Base-by-base conservation (phyloP, 2,329 filamentous ascomycete species). In the Fusarium floridanum region DNA sequence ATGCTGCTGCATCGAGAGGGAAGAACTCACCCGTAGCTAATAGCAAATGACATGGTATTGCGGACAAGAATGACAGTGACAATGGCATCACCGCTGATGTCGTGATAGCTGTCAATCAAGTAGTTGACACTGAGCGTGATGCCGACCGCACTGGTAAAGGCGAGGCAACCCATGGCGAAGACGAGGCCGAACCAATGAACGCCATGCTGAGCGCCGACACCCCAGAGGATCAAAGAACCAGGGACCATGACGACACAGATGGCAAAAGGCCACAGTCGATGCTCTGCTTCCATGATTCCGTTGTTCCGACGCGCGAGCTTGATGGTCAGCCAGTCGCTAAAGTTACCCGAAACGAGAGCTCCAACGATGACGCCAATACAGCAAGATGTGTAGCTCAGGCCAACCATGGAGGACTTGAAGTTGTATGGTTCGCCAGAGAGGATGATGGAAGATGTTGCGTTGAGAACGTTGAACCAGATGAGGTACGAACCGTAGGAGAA, bases 401-500 rank as follows among this genome's bases (percentile, higher is more conserved):
- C 84, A 6, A 85, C 83, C 67, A 84, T 81, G 1, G 82, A 82
- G 0, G 84, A 78, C 6, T 74, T 73, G 59, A 85, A 85, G 71
- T 82, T 81, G 68, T 85, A 85, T 0, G 84, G 83, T 0, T 78
- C 66, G 0, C 79, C 80, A 1, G 81, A 81, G 0, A 85, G 77
- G 9, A 85, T 82, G 29, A 84, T 83, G 32, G 80, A 87, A 22
- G 80, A 82, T 2, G 81, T 87, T 68, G 83, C 84, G 50, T 85
- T 85, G n/a, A 85, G 79, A 4, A 85, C 82, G 68, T 84, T 85
- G 77, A 85, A 85, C 78, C 82, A 85, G 41, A 85, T 80, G 4
- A 86, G 79, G 32, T 85, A 84, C 0, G 82, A 82, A 3, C 84
- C 84, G 64, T 85, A 86, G 10, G 82, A 82, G 61, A 86, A 85